Base-by-base conservation (phyloP, 257 asterid genomes). In the Penstemon davidsonii region DNA sequence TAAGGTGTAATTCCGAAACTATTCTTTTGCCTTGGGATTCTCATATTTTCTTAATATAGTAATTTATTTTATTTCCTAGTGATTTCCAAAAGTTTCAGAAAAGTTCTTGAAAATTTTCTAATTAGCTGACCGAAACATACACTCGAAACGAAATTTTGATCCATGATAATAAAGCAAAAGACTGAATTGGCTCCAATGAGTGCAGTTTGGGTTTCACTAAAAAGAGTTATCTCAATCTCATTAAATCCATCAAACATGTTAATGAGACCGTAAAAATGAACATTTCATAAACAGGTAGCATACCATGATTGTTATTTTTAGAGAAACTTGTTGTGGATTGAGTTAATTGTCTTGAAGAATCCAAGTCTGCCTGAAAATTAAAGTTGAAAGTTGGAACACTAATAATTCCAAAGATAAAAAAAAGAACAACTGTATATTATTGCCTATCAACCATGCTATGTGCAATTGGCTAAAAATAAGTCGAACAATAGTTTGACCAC, bases 281-380 rank as follows among this genome's bases (percentile, higher is more conserved):
- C 54, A 70, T 59, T 51, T 45, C 11, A 51, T 47, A 68, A 64
- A 64, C 69, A 62, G 44, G 56, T 65, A 46, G 46, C 68, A 66
- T 66, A 76, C 86, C 82, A 69, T 68, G 75, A 57, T 53, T 55
- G 15, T 45, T 53, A 44, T 9, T 67, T 51, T 60, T 62, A 47
- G 33, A 64, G 66, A 47, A 72, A 67, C 66, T 81, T 40, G 79
- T 76, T 39, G 73, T 72, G 51, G 85, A 71, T 56, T 55, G 79
- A 70, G 79, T 58, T 69, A 67, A 65, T 59, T 80, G 89, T 13
- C 88, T 77, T 5, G 84, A 79, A 52, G 78, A 54, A 53, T 87
- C 87, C 55, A 66, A 72, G 36, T 79, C 92, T n/a, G 75, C 81
- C 95, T 89, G 87, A 66, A 71, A 62, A 53, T 15, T 56, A 7